phyloP scores from a whole-genome alignment of 345 rosid genomes.

The Luvunga scandens region DNA sequence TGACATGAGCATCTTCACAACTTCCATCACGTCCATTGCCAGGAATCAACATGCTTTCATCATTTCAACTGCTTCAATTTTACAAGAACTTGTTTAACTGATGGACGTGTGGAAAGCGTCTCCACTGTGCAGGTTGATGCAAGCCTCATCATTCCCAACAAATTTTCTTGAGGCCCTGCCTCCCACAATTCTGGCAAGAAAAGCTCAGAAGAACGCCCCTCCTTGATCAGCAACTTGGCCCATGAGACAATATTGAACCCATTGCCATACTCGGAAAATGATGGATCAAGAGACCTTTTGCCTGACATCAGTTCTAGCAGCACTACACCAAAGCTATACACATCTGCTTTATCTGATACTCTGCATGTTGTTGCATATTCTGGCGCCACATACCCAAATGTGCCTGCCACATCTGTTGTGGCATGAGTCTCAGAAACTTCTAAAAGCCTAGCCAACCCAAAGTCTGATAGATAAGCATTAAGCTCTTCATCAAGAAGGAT shows the following conservation, averaged over 20 bases:
- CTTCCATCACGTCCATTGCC: not conserved
- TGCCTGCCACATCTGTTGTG: conserved; percentile 71
- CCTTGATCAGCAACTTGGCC: conserved; percentile 57
- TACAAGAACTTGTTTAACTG: conserved; percentile 56
- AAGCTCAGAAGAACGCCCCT: conserved; percentile 45
- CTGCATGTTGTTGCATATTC: conserved; percentile 74
- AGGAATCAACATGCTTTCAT: conserved; percentile 18
- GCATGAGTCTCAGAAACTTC: conserved; percentile 74
- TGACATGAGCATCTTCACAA: not conserved
- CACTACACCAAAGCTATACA: conserved; percentile 67
- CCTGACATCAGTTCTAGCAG: conserved; percentile 61
- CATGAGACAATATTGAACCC: conserved; percentile 67
- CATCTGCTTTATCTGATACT: conserved; percentile 75
- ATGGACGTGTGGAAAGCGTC: conserved; percentile 46
- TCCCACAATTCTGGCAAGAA: conserved; percentile 53
- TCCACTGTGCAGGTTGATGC: conserved; percentile 59
- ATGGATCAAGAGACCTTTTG: conserved; percentile 66
- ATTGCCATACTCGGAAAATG: conserved; percentile 57
- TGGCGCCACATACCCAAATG: conserved; percentile 76
- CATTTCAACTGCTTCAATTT: conserved; percentile 52
- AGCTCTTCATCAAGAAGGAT: conserved; percentile 60
- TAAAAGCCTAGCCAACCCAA: conserved; percentile 63
- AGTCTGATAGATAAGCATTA: conserved; percentile 68
- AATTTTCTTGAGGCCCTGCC: conserved; percentile 44
- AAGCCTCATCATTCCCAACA: conserved; percentile 46